These are phyloP conservation scores for Eleusine coracana DNA, from an alignment of 176 grass and related monocot species.

Conservation along the genomic window DNA sequence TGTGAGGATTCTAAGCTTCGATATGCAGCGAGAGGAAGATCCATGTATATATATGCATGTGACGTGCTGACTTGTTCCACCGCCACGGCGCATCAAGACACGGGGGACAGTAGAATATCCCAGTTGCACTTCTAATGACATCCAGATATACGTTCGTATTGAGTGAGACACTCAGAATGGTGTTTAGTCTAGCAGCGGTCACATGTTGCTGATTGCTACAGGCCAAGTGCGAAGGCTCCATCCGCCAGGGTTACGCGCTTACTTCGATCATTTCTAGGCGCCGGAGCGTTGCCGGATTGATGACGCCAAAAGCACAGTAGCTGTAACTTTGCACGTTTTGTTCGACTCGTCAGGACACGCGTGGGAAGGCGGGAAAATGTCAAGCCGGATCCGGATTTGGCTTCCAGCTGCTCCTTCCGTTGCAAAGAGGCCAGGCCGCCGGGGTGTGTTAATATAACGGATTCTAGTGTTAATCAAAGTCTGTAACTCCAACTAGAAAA, in stretches of 20 bases:
- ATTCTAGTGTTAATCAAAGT: too few relatives aligned
- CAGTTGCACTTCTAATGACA: neutral
- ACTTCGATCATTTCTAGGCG: slow-evolving; percentile 35
- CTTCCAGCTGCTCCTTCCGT: neutral
- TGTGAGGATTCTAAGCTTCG: neutral
- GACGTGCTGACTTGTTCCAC: neutral
- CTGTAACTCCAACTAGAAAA: too few relatives aligned
- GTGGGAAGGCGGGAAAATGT: neutral
- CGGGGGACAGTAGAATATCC: neutral
- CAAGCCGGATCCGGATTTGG: neutral
- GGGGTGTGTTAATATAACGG: too few relatives aligned
- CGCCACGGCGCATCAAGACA: neutral
- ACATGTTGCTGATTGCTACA: neutral
- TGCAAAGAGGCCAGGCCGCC: too few relatives aligned
- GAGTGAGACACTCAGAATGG: neutral
- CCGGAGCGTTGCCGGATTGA: neutral
- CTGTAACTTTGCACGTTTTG: neutral
- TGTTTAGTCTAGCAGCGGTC: neutral
- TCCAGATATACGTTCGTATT: neutral
- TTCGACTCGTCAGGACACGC: neutral
- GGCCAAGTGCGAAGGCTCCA: neutral
- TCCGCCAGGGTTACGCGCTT: neutral
- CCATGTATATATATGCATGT: neutral
- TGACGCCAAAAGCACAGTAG: neutral
- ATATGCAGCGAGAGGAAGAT: neutral